A percentile compares a stretch with the other conserved stretches of the same genome.
phyloP scores from a whole-genome alignment of 495 filamentous ascomycete genomes.

The Astrothelium macrocarpum region DNA sequence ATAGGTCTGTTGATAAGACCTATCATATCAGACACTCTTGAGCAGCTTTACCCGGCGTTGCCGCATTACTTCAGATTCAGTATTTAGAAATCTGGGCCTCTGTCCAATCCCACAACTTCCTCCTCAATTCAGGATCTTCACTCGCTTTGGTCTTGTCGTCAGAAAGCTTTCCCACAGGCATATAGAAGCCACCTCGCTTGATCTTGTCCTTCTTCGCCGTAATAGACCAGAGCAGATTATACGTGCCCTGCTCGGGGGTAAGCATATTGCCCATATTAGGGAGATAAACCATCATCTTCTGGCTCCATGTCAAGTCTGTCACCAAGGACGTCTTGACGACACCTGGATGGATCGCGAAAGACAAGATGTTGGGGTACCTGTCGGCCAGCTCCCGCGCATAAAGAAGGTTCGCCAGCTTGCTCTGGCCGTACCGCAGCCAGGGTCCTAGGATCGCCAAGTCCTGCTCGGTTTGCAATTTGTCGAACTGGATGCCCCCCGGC shows the following conservation, averaged over 20 bases:
- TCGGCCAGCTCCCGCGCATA: constrained; percentile 32
- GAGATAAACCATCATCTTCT: too few relatives aligned
- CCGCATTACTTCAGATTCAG: too few relatives aligned
- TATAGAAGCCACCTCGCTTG: constrained; percentile 29
- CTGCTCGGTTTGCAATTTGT: constrained; percentile 18
- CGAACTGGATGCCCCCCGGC: constrained; percentile 25
- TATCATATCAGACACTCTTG: too few relatives aligned
- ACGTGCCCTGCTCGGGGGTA: constrained; percentile 12
- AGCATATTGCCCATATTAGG: too few relatives aligned
- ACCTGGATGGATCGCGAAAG: constrained; percentile 10
- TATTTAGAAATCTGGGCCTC: constrained; percentile 12
- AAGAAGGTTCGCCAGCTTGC: constrained; percentile 39
- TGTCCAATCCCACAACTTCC: constrained; percentile 29
- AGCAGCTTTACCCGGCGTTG: too few relatives aligned
- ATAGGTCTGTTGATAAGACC: too few relatives aligned
- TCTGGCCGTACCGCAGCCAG: constrained; percentile 32
- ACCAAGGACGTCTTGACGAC: constrained; percentile 1
- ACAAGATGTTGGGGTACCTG: constrained; percentile 18
- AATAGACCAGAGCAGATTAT: constrained; percentile 30
- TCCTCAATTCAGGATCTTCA: constrained; percentile 24
- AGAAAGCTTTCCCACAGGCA: constrained; percentile 28
- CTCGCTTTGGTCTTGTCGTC: constrained; percentile 20
- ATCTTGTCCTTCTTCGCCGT: constrained; percentile 16
- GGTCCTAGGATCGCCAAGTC: background rate
- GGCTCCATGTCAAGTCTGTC: background rate